Conservation (phyloP, 805 yeast species). For the Wickerhamiella australiensis region DNA sequence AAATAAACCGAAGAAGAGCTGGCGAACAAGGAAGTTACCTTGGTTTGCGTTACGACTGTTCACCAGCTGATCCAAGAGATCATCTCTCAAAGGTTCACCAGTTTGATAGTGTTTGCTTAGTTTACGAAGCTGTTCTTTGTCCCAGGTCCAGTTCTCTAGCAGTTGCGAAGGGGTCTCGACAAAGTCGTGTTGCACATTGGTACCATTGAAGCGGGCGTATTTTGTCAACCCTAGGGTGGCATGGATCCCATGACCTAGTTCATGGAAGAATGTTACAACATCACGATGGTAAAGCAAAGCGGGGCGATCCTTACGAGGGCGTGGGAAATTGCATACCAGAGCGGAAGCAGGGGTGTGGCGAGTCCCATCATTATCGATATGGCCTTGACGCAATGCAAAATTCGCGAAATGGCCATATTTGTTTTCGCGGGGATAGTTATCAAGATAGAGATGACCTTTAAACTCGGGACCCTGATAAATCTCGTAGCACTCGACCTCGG, state of each 20-base stretch:
- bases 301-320: conserved; percentile 57
- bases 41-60: conserved; percentile 64
- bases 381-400: conserved; percentile 29
- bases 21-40: conserved; percentile 59
- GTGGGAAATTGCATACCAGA: conserved; percentile 73
- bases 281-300: conserved; percentile 66
- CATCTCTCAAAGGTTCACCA: conserved; percentile 45
- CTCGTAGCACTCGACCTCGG: conserved; percentile 60
- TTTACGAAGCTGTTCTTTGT: conserved; percentile 41
- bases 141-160: conserved; percentile 85
- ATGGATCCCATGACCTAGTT: conserved; percentile 82
- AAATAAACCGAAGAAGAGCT: conserved; percentile 64
- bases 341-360: conserved; percentile 58
- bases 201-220: conserved; percentile 61
- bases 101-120: conserved; percentile 56
- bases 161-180: conserved; percentile 88
- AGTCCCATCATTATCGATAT: background rate
- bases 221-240: conserved; percentile 55
- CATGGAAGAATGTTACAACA: conserved; percentile 78
- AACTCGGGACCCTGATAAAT: conserved; percentile 47
- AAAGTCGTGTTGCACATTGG: conserved; percentile 70
- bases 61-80: conserved; percentile 45
- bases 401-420: conserved; percentile 86
- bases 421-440: conserved; percentile 74
- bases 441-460: conserved; percentile 69